These are phyloP conservation scores for Cordyceps cateniannulata DNA, from an alignment of 2,329 filamentous ascomycete genomes.

Conservation along the genomic window DNA sequence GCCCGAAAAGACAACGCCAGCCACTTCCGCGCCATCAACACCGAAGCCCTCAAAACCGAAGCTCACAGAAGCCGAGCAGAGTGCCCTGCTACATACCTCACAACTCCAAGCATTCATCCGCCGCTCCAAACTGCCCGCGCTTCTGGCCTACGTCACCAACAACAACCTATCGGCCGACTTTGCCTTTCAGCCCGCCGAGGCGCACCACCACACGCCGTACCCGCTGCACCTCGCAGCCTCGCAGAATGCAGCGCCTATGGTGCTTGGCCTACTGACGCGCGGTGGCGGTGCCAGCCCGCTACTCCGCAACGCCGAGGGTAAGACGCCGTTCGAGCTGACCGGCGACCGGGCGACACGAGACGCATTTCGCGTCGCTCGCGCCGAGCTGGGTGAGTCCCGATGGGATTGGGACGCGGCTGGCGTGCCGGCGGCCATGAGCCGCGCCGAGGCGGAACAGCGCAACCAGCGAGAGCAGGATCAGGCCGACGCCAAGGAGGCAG, in stretches of 20 bases:
- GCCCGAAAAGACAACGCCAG: constrained; percentile 30
- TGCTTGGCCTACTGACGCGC: constrained; percentile 69
- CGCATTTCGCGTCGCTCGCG: constrained; percentile 82
- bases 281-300: constrained; percentile 65
- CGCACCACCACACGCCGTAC: constrained; percentile 74
- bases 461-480: constrained; percentile 65
- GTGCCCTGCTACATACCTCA: constrained; percentile 72
- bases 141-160: constrained; percentile 75
- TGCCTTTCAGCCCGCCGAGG: constrained; percentile 63
- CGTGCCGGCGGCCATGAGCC: constrained; percentile 65
- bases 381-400: constrained; percentile 67
- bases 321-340: constrained; percentile 77
- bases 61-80: constrained; percentile 76
- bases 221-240: constrained; percentile 77
- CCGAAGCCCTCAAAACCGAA: constrained; percentile 55
- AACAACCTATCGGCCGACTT: constrained; percentile 70
- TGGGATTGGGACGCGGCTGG: constrained; percentile 76
- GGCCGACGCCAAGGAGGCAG: constrained; percentile 59
- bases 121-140: constrained; percentile 79
- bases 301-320: constrained; percentile 64
- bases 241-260: constrained; percentile 70
- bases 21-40: constrained; percentile 28
- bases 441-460: constrained; percentile 63
- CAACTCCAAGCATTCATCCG: constrained; percentile 85
- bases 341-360: constrained; percentile 82